A percentile compares a stretch with the other conserved stretches of the same genome.
These are phyloP conservation scores for Fusarium falciforme DNA, from an alignment of 2,329 filamentous ascomycete genomes.

Conservation along the genomic window DNA sequence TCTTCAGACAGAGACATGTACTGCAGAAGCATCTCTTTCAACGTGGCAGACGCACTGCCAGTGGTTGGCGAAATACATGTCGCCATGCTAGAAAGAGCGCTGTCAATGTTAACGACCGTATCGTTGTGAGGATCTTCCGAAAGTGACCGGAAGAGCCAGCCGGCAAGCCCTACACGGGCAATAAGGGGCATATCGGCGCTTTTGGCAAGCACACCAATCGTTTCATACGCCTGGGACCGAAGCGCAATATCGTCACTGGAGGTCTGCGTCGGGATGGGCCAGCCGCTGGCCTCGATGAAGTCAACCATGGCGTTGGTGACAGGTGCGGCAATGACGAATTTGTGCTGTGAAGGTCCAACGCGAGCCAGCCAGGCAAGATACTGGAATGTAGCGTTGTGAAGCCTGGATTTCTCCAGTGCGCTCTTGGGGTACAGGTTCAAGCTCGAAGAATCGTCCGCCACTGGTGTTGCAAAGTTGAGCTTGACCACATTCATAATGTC, in stretches of 20 bases:
- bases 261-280: conserved; percentile 75
- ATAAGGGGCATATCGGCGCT: conserved; percentile 67
- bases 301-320: conserved; percentile 76
- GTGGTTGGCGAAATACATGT: conserved; percentile 54
- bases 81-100: conserved; percentile 81
- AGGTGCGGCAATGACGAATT: conserved; percentile 74
- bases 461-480: conserved; percentile 65
- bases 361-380: conserved; percentile 90
- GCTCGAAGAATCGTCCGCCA: conserved; percentile 4
- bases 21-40: conserved; percentile 70
- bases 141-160: conserved; percentile 87
- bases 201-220: conserved; percentile 83
- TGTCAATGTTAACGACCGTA: conserved; percentile 88
- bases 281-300: conserved; percentile 85
- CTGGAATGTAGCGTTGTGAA: conserved; percentile 84
- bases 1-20: conserved; percentile 71
- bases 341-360: conserved; percentile 68
- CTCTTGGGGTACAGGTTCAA: conserved; percentile 54
- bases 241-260: conserved; percentile 72
- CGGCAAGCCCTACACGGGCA: conserved; percentile 65
- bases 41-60: conserved; percentile 44
- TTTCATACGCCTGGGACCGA: conserved; percentile 87
- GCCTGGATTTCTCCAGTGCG: conserved; percentile 80
- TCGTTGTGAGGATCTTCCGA: conserved; percentile 81
- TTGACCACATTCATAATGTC: conserved; percentile 77